phyloP scores from a whole-genome alignment of 2,329 filamentous ascomycete species.

The Malbranchea zuffiana region DNA sequence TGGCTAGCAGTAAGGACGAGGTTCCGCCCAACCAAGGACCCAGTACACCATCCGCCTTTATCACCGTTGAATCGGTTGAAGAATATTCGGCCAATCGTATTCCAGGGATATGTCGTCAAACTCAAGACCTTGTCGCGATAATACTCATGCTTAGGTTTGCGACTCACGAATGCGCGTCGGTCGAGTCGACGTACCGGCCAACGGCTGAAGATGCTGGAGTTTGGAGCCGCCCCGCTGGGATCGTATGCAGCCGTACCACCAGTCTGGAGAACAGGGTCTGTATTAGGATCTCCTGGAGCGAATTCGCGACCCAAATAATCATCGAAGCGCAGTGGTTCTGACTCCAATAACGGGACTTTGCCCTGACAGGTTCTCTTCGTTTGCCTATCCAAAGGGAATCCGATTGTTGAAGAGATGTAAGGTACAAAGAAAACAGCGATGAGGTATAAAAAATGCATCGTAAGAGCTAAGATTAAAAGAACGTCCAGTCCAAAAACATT shows the following conservation, averaged over 20 bases:
- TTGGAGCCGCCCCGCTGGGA: conserved; percentile 1
- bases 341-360: conserved; percentile 7
- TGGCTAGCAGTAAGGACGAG: conserved; percentile 19
- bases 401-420: conserved; percentile 6
- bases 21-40: conserved; percentile 17
- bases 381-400: conserved; percentile 2
- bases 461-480: conserved; percentile 7
- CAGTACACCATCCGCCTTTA: conserved; percentile 18
- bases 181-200: no score
- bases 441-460: conserved; percentile 12
- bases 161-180: no score
- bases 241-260: conserved; percentile 14
- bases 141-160: conserved; percentile 9
- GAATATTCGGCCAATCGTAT: conserved; percentile 16
- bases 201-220: neutral
- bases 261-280: no score
- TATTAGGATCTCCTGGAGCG: conserved; percentile 13
- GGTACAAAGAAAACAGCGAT: conserved; percentile 10
- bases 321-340: conserved; percentile 10
- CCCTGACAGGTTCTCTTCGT: conserved; percentile 6
- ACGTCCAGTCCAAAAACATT: no score
- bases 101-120: conserved; percentile 16
- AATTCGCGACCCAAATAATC: conserved; percentile 8
- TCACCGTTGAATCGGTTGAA: conserved; percentile 16
- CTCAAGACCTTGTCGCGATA: conserved; percentile 14